phyloP scores from a whole-genome alignment of 1,284 basidiomycete species.

The Ceratobasidium sp. region DNA sequence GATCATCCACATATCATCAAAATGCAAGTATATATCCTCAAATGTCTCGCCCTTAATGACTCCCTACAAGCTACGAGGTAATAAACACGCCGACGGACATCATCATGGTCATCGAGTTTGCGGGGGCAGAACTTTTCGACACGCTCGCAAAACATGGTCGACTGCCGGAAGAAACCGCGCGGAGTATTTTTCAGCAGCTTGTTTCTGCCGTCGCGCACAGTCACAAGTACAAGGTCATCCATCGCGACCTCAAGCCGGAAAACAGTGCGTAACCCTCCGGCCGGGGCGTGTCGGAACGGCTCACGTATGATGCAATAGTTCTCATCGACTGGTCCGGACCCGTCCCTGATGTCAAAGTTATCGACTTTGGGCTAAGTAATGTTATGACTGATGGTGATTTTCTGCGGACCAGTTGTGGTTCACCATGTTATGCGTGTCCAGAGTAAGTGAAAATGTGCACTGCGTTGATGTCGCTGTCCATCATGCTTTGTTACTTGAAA shows the following conservation, averaged over 20 bases:
- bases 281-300: not conserved
- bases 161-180: slow-evolving; percentile 84
- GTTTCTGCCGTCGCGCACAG: slow-evolving; percentile 96
- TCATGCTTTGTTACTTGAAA: not conserved
- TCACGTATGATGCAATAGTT: slow-evolving; percentile 12
- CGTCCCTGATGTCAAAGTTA: slow-evolving; percentile 80
- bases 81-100: slow-evolving; percentile 93
- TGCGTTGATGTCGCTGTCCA: slow-evolving; percentile 58
- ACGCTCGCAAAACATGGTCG: slow-evolving; percentile 90
- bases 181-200: slow-evolving; percentile 95
- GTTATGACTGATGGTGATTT: slow-evolving; percentile 96
- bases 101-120: slow-evolving; percentile 95
- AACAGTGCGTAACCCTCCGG: slow-evolving; percentile 56
- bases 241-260: slow-evolving; percentile 95
- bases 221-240: slow-evolving; percentile 92
- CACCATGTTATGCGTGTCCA: slow-evolving; percentile 95
- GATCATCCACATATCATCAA: slow-evolving; percentile 96
- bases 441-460: slow-evolving; percentile 54
- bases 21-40: slow-evolving; percentile 64
- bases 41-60: not conserved
- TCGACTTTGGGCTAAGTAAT: slow-evolving; percentile 86
- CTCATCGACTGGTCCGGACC: slow-evolving; percentile 51
- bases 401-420: slow-evolving; percentile 92
- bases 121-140: slow-evolving; percentile 93
- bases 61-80: slow-evolving; percentile 80